Evolutionary conservation across 805 yeast genomes (phyloP).

Genomic region (Kodamaea jinghongensis): DNA sequence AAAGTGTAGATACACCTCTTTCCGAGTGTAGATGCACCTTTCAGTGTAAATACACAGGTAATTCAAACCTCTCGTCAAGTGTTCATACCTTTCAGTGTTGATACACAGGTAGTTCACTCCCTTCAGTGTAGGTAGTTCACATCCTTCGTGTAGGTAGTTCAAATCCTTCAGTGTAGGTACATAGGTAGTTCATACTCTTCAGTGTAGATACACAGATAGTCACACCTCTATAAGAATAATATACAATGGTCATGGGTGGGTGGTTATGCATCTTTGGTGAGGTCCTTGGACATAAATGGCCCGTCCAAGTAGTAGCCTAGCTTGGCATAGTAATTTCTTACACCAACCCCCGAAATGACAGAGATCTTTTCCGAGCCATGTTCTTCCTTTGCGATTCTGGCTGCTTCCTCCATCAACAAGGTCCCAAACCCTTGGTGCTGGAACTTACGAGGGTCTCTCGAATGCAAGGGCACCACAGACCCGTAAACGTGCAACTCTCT

Average conservation of each 20-base stretch:
- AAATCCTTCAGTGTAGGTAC: too few relatives aligned
- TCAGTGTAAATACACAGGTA: too few relatives aligned
- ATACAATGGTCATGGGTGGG: not conserved
- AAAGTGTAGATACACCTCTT: too few relatives aligned
- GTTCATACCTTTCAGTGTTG: too few relatives aligned
- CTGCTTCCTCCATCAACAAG: slow-evolving; percentile 96
- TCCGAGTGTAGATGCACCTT: too few relatives aligned
- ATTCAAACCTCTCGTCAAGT: too few relatives aligned
- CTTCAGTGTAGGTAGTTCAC: too few relatives aligned
- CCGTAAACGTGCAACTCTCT: slow-evolving; percentile 97
- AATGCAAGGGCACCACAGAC: slow-evolving; percentile 93
- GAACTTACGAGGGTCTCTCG: slow-evolving; percentile 95
- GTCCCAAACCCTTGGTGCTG: slow-evolving; percentile 99
- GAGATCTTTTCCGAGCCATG: slow-evolving; percentile 90
- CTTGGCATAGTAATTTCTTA: slow-evolving; percentile 89
- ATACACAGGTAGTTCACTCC: too few relatives aligned
- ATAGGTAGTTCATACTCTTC: too few relatives aligned
- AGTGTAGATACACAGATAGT: not conserved
- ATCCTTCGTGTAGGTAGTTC: too few relatives aligned
- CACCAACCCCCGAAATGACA: slow-evolving; percentile 97
- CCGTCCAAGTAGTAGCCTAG: slow-evolving; percentile 93
- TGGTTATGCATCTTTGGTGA: slow-evolving; percentile 2
- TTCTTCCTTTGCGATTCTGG: slow-evolving; percentile 89
- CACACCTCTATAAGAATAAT: not conserved
- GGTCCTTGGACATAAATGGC: slow-evolving; percentile 85